Evolutionary conservation across 371 early-diverging fungal species (phyloP).

Genomic region (Rhizopus sp.): DNA sequence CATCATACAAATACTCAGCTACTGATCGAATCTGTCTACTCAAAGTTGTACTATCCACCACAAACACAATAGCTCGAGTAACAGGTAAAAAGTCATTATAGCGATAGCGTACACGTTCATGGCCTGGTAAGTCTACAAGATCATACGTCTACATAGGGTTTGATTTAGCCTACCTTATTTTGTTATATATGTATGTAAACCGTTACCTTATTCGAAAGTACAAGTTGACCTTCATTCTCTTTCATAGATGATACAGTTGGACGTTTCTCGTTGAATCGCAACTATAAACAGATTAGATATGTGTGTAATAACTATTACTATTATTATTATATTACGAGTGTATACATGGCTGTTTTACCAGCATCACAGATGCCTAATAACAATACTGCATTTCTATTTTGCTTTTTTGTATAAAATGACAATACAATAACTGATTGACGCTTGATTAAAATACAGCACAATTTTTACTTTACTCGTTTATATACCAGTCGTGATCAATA

Average conservation of each 20-base stretch:
- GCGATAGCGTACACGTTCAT: constrained; percentile 79
- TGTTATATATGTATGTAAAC: not conserved
- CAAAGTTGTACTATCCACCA: constrained; percentile 74
- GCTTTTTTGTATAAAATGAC: constrained; percentile 30
- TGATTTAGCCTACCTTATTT: not conserved
- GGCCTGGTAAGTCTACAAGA: constrained; percentile 89
- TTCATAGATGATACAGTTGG: constrained; percentile 74
- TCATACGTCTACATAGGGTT: constrained; percentile 37
- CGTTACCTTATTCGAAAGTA: constrained; percentile 42
- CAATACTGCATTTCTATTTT: constrained; percentile 44
- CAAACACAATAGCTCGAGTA: constrained; percentile 75
- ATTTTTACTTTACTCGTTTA: not conserved
- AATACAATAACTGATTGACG: constrained; percentile 14
- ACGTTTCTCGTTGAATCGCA: constrained; percentile 49
- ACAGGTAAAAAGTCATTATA: constrained; percentile 69
- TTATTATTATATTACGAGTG: constrained; percentile 31
- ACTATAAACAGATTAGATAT: constrained; percentile 20
- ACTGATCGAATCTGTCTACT: constrained; percentile 51
- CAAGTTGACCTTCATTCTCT: constrained; percentile 65
- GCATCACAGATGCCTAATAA: constrained; percentile 61
- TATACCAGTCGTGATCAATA: constrained; percentile 17
- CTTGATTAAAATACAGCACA: not conserved
- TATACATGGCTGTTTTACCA: constrained; percentile 67
- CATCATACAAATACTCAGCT: constrained; percentile 77
- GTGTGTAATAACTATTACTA: not conserved